These are phyloP conservation scores for Colletotrichum liriopes DNA, from an alignment of 2,329 filamentous ascomycete species.

Conservation along the genomic window DNA sequence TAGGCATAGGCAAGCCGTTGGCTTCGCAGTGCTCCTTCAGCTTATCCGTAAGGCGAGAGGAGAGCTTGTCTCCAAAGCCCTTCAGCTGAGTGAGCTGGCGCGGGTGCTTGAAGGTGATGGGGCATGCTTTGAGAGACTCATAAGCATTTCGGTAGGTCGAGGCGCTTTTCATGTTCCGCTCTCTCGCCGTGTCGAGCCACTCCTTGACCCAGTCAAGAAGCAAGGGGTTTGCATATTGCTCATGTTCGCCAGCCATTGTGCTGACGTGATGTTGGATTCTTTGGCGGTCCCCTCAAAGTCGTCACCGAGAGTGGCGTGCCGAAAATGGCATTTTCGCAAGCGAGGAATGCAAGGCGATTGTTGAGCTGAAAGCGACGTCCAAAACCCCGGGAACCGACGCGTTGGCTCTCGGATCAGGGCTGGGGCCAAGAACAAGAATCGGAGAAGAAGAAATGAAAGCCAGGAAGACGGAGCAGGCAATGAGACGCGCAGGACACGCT, in stretches of 20 bases:
- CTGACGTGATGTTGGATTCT: constrained; percentile 42
- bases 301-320: constrained; percentile 7
- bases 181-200: constrained; percentile 79
- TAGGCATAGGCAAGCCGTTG: constrained; percentile 79
- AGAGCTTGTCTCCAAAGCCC: constrained; percentile 81
- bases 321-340: constrained; percentile 5
- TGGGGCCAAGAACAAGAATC: neutral
- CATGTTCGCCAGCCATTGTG: constrained; percentile 53
- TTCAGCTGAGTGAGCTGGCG: constrained; percentile 81
- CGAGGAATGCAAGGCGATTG: neutral
- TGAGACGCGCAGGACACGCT: constrained; percentile 24
- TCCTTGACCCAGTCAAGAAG: constrained; percentile 83
- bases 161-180: constrained; percentile 79
- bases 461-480: neutral
- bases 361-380: neutral
- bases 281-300: constrained; percentile 36
- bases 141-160: constrained; percentile 84
- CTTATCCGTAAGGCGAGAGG: constrained; percentile 76
- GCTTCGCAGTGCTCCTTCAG: constrained; percentile 74
- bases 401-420: neutral
- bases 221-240: constrained; percentile 76
- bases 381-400: neutral
- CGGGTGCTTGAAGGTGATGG: constrained; percentile 79
- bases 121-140: constrained; percentile 82
- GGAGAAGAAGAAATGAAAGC: neutral